These are phyloP conservation scores for Rhododendron molle DNA, from an alignment of 148 eudicot genomes.

Conservation along the genomic window DNA sequence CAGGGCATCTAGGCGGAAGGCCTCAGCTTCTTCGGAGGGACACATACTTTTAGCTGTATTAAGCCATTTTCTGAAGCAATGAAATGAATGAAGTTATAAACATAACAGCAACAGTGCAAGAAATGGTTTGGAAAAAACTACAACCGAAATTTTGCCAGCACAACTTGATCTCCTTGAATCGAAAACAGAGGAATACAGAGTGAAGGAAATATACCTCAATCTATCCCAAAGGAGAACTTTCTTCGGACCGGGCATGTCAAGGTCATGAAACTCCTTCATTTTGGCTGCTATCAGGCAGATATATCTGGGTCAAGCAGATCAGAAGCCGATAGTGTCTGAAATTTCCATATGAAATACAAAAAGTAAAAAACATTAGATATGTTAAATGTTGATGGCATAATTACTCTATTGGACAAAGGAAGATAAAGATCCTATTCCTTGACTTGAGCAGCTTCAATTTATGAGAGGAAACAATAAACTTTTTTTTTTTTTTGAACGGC, in stretches of 20 bases:
- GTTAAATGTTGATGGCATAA: not conserved
- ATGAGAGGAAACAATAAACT: not conserved
- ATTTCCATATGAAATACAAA: conserved; percentile 4
- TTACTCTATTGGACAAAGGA: not conserved
- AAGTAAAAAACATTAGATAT: not conserved
- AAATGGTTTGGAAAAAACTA: not conserved
- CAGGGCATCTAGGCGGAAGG: not conserved
- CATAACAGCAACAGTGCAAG: not conserved
- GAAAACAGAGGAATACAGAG: not conserved
- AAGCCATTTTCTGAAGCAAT: too few species aligned
- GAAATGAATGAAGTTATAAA: too few species aligned
- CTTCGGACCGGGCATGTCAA: conserved; percentile 86
- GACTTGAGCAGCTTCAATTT: not conserved
- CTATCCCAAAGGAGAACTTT: conserved; percentile 62
- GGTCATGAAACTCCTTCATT: conserved; percentile 76
- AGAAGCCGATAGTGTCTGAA: conserved; percentile 78
- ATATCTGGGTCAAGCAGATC: conserved; percentile 78
- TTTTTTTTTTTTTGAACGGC: too few species aligned
- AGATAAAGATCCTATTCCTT: not conserved
- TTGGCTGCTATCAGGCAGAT: conserved; percentile 78
- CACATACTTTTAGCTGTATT: too few species aligned
- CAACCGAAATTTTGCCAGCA: not conserved
- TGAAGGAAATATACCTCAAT: conserved; percentile 44
- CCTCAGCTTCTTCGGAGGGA: too few species aligned
- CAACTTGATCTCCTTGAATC: not conserved